phyloP scores from a whole-genome alignment of 176 grass and related monocot species.

The Carex pumila region DNA sequence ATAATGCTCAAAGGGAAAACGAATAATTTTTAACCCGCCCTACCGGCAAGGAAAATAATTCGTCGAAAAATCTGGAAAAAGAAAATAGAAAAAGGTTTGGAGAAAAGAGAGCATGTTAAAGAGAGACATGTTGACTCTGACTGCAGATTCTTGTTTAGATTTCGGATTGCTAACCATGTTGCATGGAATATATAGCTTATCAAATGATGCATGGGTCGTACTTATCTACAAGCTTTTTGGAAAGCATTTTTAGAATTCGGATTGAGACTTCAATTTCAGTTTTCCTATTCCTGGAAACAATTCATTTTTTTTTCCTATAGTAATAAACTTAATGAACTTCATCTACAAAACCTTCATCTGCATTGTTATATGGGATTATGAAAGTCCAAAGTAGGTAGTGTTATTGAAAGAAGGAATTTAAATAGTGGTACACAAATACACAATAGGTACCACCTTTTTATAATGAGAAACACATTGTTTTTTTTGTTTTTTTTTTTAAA shows the following conservation, averaged over 20 bases:
- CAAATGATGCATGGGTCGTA: not conserved
- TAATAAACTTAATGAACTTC: not conserved
- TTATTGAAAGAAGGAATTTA: not conserved
- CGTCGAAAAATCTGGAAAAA: too few species aligned
- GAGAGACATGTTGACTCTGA: too few species aligned
- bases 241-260: too few species aligned
- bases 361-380: not conserved
- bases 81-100: too few species aligned
- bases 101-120: too few species aligned
- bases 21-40: too few species aligned
- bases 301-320: not conserved
- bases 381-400: not conserved
- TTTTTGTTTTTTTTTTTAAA: too few species aligned
- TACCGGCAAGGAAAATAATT: too few species aligned
- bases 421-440: too few species aligned
- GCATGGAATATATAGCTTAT: not conserved
- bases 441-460: too few species aligned
- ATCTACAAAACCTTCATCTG: not conserved
- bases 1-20: too few species aligned
- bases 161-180: not conserved
- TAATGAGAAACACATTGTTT: too few species aligned
- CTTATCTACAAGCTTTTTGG: conserved; percentile 2
- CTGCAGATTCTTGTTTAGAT: not conserved
- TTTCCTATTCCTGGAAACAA: not conserved
- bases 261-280: not conserved